Evolutionary conservation across 2,329 filamentous ascomycete genomes (phyloP), one percentile per base, ranked within the genome.

Genomic region (Alternaria incomplexa): DNA sequence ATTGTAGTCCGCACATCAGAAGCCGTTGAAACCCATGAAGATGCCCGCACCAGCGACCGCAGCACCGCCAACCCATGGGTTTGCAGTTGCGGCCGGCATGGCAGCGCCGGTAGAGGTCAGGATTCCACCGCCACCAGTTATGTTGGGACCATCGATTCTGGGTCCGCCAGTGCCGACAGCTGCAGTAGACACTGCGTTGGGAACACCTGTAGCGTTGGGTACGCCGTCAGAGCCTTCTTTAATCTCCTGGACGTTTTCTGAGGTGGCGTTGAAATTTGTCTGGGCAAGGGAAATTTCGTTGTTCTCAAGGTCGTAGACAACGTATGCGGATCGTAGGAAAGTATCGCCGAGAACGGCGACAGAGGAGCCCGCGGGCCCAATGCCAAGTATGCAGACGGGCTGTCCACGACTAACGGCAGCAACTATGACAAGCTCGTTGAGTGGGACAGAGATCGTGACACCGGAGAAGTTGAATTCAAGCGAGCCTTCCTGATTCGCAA

Each of bases 241-340:
- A 58, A 89, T 89, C 69, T 89, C 87, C 61, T 84, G 62, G 50
- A 89, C 77, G 63, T 85, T 81, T 17, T 73, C 73, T 5, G 69
- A 68, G 0, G 85, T 85, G 8, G 85, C 80, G 72, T 89, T 88
- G 81, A 89, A 89, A 64, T 85, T 85, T 3, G 88, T 89, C 69
- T 87, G 86, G 4, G 87, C 88, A 20, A 90, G 77, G 3, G 85
- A 86, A 67, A 89, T 88, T 72, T 88, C 81, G 73, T 89, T 88
- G 75, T 86, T 87, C 20, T 75, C 77, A 13, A 90, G 80, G 63
- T 89, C 87, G 75, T 89, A 89, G 2, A 89, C 88, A 47, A 89
- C 86, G 71, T 89, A 90, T 3, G 87, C 87, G 58, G 83, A 87
- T 58, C 87, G 85, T 15, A 90, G 78, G 79, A 89, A 90, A 0